Evolutionary conservation across 768 basidiomycete species (phyloP), one percentile per base, ranked within the genome.

Genomic region (Serendipita indica): DNA sequence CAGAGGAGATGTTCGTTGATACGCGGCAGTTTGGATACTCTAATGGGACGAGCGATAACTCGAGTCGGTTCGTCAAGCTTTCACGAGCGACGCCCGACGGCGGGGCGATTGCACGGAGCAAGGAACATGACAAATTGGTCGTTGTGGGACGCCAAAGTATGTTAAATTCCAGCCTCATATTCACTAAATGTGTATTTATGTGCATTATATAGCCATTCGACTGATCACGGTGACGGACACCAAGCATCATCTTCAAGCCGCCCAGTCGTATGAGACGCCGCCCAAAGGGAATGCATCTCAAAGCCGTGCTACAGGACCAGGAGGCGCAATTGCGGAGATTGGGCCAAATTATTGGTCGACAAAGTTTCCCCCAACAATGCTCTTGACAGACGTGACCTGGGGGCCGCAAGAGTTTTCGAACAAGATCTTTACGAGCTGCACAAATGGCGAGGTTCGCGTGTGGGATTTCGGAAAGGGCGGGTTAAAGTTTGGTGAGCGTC

Each of bases 401-500:
- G 49, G 49, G n/a, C 49, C 49, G n/a, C 22, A 54, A 16, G 25
- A 20, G 12, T 54, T 54, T 54, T 30, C 49, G 25, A 33, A 54
- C 32, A 27, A 33, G 32, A 28, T 54, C n/a, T 54, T 22, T 27
- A 54, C 49, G 25, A 54, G 49, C n/a, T 54, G 49, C 32, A 25
- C 49, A 28, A 54, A 20, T n/a, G 49, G 49, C 3, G 49, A 54
- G 32, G 32, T 54, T 5, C 22, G n/a, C 25, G n/a, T 27, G 7
- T 54, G 49, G 49, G 32, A 54, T 54, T 54, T 54, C 49, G 20
- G 22, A 1, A 54, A 30, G n/a, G 10, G 22, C 22, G 49, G 49
- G 7, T 28, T 54, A n/a, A 54, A 30, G 49, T 54, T 54, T 1
- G 49, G 49, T 54, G 32, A n/a, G n/a, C n/a, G n/a, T n/a, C 49